A percentile compares a stretch with the other conserved stretches of the same genome.
Conservation (phyloP, 345 rosid genomes). For the Garcia nutans region DNA sequence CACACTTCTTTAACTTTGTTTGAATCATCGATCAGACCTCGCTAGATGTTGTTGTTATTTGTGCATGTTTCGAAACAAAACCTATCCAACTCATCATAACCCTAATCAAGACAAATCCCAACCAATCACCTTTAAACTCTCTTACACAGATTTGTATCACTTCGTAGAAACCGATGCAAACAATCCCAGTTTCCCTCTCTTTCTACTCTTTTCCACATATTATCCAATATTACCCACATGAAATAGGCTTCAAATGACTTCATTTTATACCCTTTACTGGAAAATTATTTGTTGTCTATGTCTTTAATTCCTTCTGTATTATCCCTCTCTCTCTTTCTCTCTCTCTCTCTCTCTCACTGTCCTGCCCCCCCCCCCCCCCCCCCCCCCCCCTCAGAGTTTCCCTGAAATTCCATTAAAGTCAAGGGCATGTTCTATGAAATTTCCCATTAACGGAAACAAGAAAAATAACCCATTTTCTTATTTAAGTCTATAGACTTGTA, state of each 20-base stretch:
- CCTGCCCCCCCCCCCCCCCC: too few relatives aligned
- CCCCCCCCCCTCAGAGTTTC: conserved; percentile 19
- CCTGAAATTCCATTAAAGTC: conserved; percentile 28
- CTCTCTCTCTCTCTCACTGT: conserved; percentile 3
- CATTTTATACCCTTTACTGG: conserved; percentile 10
- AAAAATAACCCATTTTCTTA: neutral
- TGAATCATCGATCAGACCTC: conserved; percentile 17
- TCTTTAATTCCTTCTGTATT: conserved; percentile 23
- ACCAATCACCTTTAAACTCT: conserved; percentile 28
- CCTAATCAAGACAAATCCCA: conserved; percentile 35
- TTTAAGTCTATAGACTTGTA: too few relatives aligned
- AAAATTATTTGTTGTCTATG: conserved; percentile 23
- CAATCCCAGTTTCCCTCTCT: conserved; percentile 35
- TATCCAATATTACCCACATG: conserved; percentile 11
- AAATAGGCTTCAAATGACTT: conserved; percentile 14
- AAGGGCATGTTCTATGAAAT: conserved; percentile 16
- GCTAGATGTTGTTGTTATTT: conserved; percentile 16
- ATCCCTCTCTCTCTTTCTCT: neutral
- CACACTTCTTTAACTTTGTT: conserved; percentile 9
- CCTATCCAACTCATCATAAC: conserved; percentile 29
- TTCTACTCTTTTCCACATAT: neutral
- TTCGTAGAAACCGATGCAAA: conserved; percentile 30
- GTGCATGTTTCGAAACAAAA: neutral
- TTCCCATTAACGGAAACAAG: conserved; percentile 9
- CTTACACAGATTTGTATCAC: conserved; percentile 33